These are phyloP conservation scores for Pyrenochaeta sp. DNA, from an alignment of 2,329 filamentous ascomycete species.

Conservation along the genomic window DNA sequence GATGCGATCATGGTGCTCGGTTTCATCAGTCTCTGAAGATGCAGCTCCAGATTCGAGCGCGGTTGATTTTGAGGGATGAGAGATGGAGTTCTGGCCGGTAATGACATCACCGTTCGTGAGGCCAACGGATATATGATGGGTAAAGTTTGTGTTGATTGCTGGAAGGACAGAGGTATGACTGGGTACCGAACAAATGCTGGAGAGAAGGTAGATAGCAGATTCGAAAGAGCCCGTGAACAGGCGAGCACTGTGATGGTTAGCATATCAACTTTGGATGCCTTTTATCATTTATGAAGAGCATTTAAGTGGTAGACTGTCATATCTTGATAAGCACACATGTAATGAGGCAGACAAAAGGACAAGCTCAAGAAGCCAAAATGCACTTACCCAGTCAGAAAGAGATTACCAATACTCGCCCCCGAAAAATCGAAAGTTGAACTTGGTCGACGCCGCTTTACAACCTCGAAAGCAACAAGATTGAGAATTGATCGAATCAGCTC, in stretches of 20 bases:
- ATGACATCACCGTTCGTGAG: slow-evolving; percentile 80
- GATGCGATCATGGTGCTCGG: slow-evolving; percentile 68
- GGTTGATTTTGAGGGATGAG: slow-evolving; percentile 40
- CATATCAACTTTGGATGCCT: too few species aligned
- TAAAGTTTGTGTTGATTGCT: slow-evolving; percentile 93
- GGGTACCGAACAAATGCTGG: slow-evolving; percentile 85
- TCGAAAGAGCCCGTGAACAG: slow-evolving; percentile 94
- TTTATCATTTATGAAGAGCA: too few species aligned
- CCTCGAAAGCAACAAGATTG: slow-evolving; percentile 60
- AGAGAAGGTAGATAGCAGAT: slow-evolving; percentile 88
- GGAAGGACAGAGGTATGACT: slow-evolving; percentile 81
- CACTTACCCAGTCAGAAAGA: slow-evolving; percentile 61
- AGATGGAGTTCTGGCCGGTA: slow-evolving; percentile 79
- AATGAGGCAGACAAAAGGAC: neutral
- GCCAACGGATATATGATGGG: slow-evolving; percentile 89
- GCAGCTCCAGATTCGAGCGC: slow-evolving; percentile 31
- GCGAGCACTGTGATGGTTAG: slow-evolving; percentile 68
- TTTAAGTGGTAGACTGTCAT: too few species aligned
- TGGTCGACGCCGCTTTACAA: slow-evolving; percentile 57
- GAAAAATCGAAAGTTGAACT: slow-evolving; percentile 60
- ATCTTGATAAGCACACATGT: neutral
- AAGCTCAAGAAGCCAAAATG: neutral
- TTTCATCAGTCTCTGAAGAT: slow-evolving; percentile 47
- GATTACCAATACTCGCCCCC: slow-evolving; percentile 60
- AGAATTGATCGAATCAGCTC: slow-evolving; percentile 62